Base-by-base conservation (phyloP, 352 stramenopile species). In the Phytophthora idaei region DNA sequence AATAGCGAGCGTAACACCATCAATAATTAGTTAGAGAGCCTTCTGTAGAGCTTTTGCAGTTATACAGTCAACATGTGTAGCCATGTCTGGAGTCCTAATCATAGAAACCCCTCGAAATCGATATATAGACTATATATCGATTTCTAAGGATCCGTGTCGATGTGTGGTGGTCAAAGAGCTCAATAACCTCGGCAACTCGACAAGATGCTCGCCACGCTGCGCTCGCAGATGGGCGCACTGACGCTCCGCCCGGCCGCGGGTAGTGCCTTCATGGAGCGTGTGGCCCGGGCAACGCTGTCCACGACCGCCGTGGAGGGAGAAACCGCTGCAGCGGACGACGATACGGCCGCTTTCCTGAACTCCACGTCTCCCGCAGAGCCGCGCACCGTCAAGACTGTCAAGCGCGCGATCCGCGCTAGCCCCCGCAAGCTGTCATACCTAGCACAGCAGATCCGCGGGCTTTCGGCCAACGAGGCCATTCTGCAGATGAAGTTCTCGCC, bases 401-500 rank as follows among this genome's bases (percentile, higher is more conserved):
- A 93, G 73, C 83, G 89, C 58, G 78, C 88, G 56, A 90, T 95
- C 51, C 87, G 87, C 57, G 83, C 74, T 41, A 95, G 87, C 34
- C 87, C 85, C 10, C 85, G 85, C 69, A 95, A 95, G 73, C 63
- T 95, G 46, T 81, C 83, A 66, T 90, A 93, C 59, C 57, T 95
- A 53, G 87, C 87, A 27, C 85, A 94, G 73, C 86, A 94, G 73
- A 90, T 95, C 50, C 85, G 87, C 28, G 87, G 87, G 8, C 64
- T 95, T 31, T 62, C 84, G 12, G 87, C 81, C n/a, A 72, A 85
- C 12, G 85, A 95, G 45, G 87, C 87, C 21, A 73, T 95, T 42
- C 69, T 90, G 50, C 87, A 95, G 77, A 92, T 95, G 81, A 90
- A 93, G 77, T 93, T 94, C 64, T 95, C 87, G 58, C 85, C 81